phyloP scores from a whole-genome alignment of 116 monocot genomes.

The Iris pallida region DNA sequence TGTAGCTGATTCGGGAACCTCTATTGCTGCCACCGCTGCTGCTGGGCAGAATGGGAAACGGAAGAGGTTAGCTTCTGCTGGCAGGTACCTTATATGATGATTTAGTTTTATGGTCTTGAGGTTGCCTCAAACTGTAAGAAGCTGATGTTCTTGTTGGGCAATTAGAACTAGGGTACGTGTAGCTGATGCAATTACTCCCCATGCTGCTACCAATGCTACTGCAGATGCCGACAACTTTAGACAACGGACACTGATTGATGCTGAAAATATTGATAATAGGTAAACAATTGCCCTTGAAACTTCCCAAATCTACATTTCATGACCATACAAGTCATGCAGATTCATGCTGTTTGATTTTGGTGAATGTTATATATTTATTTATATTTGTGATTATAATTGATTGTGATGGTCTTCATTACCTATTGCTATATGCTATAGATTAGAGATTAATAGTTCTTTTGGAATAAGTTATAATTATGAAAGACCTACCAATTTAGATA shows the following conservation, averaged over 20 bases:
- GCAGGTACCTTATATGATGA: conserved; percentile 2
- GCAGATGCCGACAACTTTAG: background rate
- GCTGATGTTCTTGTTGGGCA: conserved; percentile 13
- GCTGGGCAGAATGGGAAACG: conserved; percentile 8
- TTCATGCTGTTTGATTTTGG: no score
- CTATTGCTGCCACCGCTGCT: conserved; percentile 23
- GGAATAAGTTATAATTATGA: no score
- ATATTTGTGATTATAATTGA: no score
- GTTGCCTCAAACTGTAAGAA: background rate
- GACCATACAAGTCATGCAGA: no score
- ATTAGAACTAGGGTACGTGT: conserved; percentile 8
- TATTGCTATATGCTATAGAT: no score
- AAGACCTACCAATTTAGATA: no score
- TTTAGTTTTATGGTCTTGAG: background rate
- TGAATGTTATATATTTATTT: no score
- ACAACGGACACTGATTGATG: conserved; percentile 10
- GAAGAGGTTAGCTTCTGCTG: conserved; percentile 15
- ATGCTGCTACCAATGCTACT: conserved; percentile 7
- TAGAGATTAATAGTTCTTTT: no score
- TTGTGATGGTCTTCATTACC: no score
- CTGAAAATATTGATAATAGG: conserved; percentile 24
- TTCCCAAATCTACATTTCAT: no score
- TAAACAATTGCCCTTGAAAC: no score
- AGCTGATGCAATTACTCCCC: conserved; percentile 9
- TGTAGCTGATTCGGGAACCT: conserved; percentile 37